Conservation (phyloP, 495 filamentous ascomycete species). For the Penicilliopsis zonata region DNA sequence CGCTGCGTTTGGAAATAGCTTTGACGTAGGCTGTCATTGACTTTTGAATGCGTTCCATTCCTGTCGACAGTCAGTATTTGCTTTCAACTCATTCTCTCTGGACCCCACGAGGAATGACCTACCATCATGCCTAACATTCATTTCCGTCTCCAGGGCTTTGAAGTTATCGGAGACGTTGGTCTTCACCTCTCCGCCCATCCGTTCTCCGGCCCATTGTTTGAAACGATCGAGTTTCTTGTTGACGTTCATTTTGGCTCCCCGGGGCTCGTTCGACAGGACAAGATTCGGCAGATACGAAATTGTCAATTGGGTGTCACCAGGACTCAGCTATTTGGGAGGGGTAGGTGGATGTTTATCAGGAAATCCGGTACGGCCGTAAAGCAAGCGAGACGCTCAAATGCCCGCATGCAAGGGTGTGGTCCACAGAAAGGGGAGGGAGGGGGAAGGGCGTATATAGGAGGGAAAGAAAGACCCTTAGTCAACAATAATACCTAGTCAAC, state of each 20-base stretch:
- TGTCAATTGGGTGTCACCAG: no score
- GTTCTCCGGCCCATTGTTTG: constrained; percentile 97
- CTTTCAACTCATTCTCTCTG: neutral
- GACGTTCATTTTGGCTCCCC: constrained; percentile 69
- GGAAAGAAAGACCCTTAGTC: no score
- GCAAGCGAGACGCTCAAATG: no score
- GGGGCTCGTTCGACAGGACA: no score
- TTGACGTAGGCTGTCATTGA: constrained; percentile 87
- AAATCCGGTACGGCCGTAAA: no score
- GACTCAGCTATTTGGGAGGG: no score
- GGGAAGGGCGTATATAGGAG: no score
- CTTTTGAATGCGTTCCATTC: constrained; percentile 83
- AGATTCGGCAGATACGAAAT: no score
- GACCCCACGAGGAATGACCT: constrained; percentile 7
- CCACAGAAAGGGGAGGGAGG: no score
- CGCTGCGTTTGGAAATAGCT: constrained; percentile 74
- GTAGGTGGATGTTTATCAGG: no score
- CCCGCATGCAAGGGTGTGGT: no score
- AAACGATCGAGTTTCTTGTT: constrained; percentile 93
- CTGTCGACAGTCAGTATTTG: constrained; percentile 29
- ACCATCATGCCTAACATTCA: constrained; percentile 88
- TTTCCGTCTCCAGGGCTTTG: constrained; percentile 84
- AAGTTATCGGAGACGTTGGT: constrained; percentile 86
- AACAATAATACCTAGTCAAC: no score
- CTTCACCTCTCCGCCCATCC: constrained; percentile 90